Base-by-base conservation (phyloP, 2,329 filamentous ascomycete species). In the Rhynchosporium secalis region DNA sequence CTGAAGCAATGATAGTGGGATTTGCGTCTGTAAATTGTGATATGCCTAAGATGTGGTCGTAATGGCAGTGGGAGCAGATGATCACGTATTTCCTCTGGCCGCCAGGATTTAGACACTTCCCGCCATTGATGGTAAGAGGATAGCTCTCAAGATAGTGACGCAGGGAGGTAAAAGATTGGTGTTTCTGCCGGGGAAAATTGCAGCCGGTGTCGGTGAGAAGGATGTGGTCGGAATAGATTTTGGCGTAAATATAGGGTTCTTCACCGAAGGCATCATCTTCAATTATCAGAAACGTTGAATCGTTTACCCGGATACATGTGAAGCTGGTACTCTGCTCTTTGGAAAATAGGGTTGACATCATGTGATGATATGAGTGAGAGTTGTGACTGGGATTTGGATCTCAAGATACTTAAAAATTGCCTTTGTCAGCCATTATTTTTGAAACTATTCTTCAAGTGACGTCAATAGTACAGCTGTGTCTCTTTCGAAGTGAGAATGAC, bases 61-160 rank as follows among this genome's bases (percentile, higher is more conserved):
- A 80, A 62, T 81, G 79, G 65, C 79, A 81, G 65, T 81, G 79
- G 1, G 76, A 77, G 65, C 75, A 76, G 51, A 81, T 74, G 15
- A 81, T 74, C 7, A 76, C 65, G 64, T 81, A 81, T 59, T 52
- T 36, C 60, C 71, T 75, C 8, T 49, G 45, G 0, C 71, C 72
- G 3, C 60, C 61, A 3, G 73, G 72, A 54, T 81, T 81, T 4
- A 81, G 68, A 6, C 74, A 74, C 56, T 66, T 54, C 49, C 72
- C 64, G 45, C 68, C 56, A 60, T 79, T 78, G 31, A 67, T 70
- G 6, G 70, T 28, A 3, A 79, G 61, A 2, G 78, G 74, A 46
- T 64, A 74, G 2, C 72, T 75, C 68, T 81, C 79, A 13, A 81
- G 68, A 65, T 77, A 81, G 8, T 72, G 52, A 3, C 75, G 74